Percentiles rank a stretch among this genome's conserved stretches.
Evolutionary conservation across 2,329 filamentous ascomycete genomes (phyloP).

Genomic region (Aureobasidium sp.): DNA sequence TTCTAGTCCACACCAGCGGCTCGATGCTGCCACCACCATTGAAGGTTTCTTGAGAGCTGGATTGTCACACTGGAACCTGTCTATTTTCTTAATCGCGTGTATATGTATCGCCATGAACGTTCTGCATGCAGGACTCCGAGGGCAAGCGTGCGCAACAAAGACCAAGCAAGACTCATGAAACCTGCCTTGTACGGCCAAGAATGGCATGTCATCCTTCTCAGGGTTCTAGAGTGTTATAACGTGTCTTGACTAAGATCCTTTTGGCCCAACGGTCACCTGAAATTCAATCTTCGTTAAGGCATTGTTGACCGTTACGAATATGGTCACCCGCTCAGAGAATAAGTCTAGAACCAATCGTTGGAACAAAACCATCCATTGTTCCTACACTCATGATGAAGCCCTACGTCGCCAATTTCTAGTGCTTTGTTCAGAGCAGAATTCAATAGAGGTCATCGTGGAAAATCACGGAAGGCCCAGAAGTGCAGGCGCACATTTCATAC

Average conservation of each 20-base stretch:
- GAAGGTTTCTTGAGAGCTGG: no score
- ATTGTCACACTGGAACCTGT: not conserved
- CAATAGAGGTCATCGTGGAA: not conserved
- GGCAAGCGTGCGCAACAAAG: not conserved
- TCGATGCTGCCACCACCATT: not conserved
- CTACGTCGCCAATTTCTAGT: not conserved
- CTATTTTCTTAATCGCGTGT: not conserved
- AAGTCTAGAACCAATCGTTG: not conserved
- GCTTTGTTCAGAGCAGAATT: not conserved
- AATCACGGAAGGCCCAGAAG: not conserved
- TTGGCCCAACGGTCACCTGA: not conserved
- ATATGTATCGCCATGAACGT: not conserved
- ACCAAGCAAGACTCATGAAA: not conserved
- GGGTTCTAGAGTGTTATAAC: not conserved
- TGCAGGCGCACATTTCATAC: not conserved
- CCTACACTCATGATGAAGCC: not conserved
- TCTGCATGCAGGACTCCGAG: not conserved
- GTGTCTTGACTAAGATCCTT: not conserved
- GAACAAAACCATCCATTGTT: conserved; percentile 2
- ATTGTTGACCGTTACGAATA: not conserved
- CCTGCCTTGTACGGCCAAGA: not conserved
- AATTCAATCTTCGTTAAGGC: not conserved
- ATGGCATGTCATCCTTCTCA: not conserved
- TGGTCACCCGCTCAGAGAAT: not conserved
- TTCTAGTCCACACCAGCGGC: not conserved